A percentile compares a stretch with the other conserved stretches of the same genome.
Conservation (phyloP, 2,329 filamentous ascomycete species). For the Leptographium radiaticola region DNA sequence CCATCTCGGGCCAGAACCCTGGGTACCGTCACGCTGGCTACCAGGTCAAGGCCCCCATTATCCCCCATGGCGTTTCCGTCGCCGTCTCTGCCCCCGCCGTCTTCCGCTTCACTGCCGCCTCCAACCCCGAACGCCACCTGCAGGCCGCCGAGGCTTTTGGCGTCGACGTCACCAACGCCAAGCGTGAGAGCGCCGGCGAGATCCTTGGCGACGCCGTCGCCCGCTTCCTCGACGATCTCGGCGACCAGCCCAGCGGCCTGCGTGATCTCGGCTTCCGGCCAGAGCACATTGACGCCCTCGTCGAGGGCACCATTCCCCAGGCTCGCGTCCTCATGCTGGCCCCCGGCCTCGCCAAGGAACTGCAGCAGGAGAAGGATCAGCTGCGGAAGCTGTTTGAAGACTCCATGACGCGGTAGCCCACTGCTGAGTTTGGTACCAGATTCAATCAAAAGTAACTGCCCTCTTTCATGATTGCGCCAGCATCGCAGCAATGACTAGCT, state of each 20-base stretch:
- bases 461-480: too few relatives aligned
- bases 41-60: slow-evolving; percentile 60
- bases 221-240: slow-evolving; percentile 68
- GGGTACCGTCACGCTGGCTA: slow-evolving; percentile 87
- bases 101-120: slow-evolving; percentile 34
- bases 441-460: too few relatives aligned
- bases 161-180: slow-evolving; percentile 72
- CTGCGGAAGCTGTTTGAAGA: slow-evolving; percentile 55
- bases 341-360: slow-evolving; percentile 60
- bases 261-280: slow-evolving; percentile 68
- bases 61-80: slow-evolving; percentile 91
- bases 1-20: slow-evolving; percentile 89
- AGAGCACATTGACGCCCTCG: slow-evolving; percentile 66
- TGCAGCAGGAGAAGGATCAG: slow-evolving; percentile 59
- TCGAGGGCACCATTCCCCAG: slow-evolving; percentile 93
- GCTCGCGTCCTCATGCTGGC: slow-evolving; percentile 82
- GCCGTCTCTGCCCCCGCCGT: slow-evolving; percentile 32
- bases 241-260: slow-evolving; percentile 81
- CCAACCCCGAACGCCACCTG: slow-evolving; percentile 87
- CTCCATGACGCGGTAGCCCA: slow-evolving; percentile 23
- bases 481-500: too few relatives aligned
- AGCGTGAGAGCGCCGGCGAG: slow-evolving; percentile 79
- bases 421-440: too few relatives aligned
- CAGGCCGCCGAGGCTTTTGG: slow-evolving; percentile 28
- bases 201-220: slow-evolving; percentile 73